Evolutionary conservation across 2,329 filamentous ascomycete genomes (phyloP), one percentile per base, ranked within the genome.

Genomic region (Didymella arachidicola): DNA sequence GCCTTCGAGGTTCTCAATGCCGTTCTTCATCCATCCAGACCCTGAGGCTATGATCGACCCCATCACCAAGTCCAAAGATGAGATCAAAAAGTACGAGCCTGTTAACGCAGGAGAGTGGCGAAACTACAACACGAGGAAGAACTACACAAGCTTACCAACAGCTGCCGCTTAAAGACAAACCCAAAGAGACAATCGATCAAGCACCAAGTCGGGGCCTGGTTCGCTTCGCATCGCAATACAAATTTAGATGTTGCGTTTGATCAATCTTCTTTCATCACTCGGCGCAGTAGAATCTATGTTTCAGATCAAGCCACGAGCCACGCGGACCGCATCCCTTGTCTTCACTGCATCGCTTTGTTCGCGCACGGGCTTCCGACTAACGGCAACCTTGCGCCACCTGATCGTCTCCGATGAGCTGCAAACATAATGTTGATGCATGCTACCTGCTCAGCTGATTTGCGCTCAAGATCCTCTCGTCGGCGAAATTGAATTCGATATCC

Each of bases 21-120:
- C 75, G 7, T 79, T 76, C 50, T 79, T 79, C 45, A 71, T 76
- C 22, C 70, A 72, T 26, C 72, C 77, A 16, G 72, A 78, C 61
- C 66, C 71, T 14, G 73, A 79, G 8, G 68, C 66, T 1, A 29
- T 76, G 16, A 75, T 79, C 38, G 72, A 69, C 32, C 63, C 77
- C 43, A 72, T 74, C 18, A 55, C 78, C 50, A 72, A 74, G n/a
- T 63, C 67, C n/a, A 56, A 63, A 46, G 61, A 64, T 1, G 65
- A 71, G 47, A 69, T 76, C 36, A 76, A 74, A 59, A 77, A 71
- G 58, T 78, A 78, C 57, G 72, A 75, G 59, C 60, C 72, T 11
- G 70, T 77, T 2, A 77, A 72, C 44, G 75, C 73, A 19, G 70
- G 69, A 10, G 72, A 73, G 46, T 79, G 77, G 66, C 59, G 72